Conservation (phyloP, 2,329 filamentous ascomycete species). For the Fusarium nematophilum region DNA sequence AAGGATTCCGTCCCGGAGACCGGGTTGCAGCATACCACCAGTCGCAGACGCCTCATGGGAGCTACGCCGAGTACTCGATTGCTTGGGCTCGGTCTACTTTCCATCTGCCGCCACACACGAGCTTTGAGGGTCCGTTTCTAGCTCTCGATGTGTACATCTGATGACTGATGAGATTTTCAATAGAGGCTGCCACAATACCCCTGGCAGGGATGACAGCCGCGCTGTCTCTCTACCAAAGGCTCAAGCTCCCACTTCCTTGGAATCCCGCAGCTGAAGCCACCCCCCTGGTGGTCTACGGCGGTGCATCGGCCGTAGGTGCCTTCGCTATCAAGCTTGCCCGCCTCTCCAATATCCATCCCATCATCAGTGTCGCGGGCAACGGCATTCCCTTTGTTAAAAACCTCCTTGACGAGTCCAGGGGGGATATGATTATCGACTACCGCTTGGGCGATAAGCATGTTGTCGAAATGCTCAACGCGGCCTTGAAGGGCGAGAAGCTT, state of each 20-base stretch:
- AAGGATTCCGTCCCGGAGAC: constrained; percentile 25
- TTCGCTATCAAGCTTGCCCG: constrained; percentile 22
- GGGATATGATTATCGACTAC: constrained; percentile 30
- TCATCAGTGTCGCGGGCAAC: constrained; percentile 29
- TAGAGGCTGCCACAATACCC: constrained; percentile 21
- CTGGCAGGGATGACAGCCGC: constrained; percentile 24
- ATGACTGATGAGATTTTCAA: background rate
- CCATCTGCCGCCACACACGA: constrained; percentile 9
- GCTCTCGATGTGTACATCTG: too few species aligned
- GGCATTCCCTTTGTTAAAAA: constrained; percentile 19
- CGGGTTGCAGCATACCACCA: constrained; percentile 32
- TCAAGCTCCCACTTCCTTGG: constrained; percentile 12
- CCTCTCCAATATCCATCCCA: constrained; percentile 23
- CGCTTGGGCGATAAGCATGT: background rate
- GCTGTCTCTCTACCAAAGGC: constrained; percentile 10
- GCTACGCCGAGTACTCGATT: constrained; percentile 29
- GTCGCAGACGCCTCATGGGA: constrained; percentile 18
- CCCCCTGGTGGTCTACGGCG: constrained; percentile 25
- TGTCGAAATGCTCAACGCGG: background rate
- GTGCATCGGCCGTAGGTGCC: constrained; percentile 27
- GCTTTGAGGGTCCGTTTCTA: constrained; percentile 15
- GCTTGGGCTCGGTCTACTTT: constrained; percentile 26
- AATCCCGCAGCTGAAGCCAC: background rate
- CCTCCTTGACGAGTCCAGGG: constrained; percentile 16
- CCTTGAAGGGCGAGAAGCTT: background rate